Conservation (phyloP, 805 yeast genomes). For the Metschnikowia koreensis region DNA sequence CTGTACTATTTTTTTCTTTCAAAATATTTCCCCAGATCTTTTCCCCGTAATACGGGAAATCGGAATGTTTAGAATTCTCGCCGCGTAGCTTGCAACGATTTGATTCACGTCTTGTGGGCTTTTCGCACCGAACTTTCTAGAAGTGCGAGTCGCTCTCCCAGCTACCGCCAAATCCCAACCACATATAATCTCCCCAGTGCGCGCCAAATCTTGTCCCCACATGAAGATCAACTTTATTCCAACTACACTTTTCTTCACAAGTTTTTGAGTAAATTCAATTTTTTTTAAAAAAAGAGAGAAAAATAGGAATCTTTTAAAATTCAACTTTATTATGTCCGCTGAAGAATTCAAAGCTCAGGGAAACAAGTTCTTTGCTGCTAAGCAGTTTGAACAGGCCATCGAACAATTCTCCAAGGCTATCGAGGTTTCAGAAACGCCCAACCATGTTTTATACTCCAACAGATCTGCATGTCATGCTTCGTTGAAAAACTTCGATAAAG, state of each 20-base stretch:
- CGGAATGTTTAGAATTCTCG: no score
- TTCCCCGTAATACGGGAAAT: no score
- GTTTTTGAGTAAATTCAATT: not conserved
- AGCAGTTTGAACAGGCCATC: constrained; percentile 77
- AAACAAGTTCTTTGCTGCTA: constrained; percentile 86
- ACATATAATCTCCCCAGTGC: not conserved
- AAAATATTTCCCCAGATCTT: no score
- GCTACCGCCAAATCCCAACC: not conserved
- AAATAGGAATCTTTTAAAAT: not conserved
- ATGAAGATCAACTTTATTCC: not conserved
- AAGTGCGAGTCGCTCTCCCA: constrained; percentile 5
- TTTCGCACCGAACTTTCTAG: constrained; percentile 20
- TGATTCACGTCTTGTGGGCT: not conserved
- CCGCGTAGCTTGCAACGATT: no score
- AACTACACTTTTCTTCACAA: not conserved
- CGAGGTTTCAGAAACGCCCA: constrained; percentile 74
- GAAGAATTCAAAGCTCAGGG: constrained; percentile 89
- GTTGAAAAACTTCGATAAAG: constrained; percentile 65
- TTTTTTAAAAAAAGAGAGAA: no score
- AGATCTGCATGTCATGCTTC: constrained; percentile 92
- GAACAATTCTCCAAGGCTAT: constrained; percentile 85
- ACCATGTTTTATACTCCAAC: constrained; percentile 90
- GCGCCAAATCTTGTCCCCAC: not conserved
- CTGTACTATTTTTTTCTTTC: no score
- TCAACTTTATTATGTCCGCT: constrained; percentile 46